phyloP scores from a whole-genome alignment of 257 asterid genomes.

The Solanum lycopersicoides region DNA sequence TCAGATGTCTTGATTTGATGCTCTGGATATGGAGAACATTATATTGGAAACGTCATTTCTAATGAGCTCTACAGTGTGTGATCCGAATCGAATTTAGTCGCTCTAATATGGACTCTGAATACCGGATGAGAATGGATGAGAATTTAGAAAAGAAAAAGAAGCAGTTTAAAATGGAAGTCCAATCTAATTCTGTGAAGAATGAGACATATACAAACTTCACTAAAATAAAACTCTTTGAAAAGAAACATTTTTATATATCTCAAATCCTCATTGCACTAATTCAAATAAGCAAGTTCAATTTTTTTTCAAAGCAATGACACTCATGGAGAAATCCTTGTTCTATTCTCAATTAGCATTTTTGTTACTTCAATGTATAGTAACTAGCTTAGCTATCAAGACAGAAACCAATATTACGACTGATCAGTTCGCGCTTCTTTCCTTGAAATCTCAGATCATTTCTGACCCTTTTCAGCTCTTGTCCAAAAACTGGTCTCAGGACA shows the following conservation, averaged over 20 bases:
- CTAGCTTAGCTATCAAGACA: background rate
- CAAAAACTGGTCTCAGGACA: background rate
- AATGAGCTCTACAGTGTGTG: background rate
- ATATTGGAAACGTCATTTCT: rapidly evolving
- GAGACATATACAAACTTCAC: background rate
- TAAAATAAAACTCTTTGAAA: background rate
- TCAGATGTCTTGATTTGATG: rapidly evolving
- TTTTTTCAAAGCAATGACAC: background rate
- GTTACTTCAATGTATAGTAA: background rate
- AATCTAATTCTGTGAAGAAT: background rate
- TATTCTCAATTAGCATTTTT: background rate
- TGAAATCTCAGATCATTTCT: background rate
- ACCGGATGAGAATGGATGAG: rapidly evolving
- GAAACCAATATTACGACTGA: background rate
- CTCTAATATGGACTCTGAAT: no score
- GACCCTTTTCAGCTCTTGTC: background rate
- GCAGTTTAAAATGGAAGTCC: background rate
- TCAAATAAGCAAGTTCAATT: background rate
- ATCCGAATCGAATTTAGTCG: no score
- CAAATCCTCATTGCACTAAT: background rate
- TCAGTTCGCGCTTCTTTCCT: background rate
- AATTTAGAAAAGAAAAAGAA: background rate
- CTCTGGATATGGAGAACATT: rapidly evolving
- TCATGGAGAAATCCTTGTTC: background rate
- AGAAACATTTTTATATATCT: background rate